Evolutionary conservation across 495 filamentous ascomycete genomes (phyloP).

Genomic region (Neurospora sp.): DNA sequence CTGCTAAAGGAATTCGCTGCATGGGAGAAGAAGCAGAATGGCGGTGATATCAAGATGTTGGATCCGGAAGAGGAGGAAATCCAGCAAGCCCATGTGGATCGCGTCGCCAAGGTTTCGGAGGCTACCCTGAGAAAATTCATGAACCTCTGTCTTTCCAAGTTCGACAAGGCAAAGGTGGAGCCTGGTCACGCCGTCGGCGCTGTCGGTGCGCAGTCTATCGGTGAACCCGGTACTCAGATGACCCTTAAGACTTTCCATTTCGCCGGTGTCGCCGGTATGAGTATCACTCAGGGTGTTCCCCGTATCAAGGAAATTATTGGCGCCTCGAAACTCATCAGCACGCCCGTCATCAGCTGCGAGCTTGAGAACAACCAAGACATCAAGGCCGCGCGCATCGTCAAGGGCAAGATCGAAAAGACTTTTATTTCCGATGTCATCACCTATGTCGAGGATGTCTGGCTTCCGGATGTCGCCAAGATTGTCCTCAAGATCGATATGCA

Average conservation of each 20-base stretch:
- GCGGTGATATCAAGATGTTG: slow-evolving; percentile 3
- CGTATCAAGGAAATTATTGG: slow-evolving; percentile 99
- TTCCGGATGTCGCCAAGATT: slow-evolving; percentile 59
- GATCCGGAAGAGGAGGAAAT: neutral
- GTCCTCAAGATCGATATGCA: slow-evolving; percentile 66
- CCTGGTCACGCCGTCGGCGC: slow-evolving; percentile 96
- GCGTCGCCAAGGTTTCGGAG: slow-evolving; percentile 70
- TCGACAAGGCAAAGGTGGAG: slow-evolving; percentile 79
- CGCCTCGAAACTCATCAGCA: slow-evolving; percentile 84
- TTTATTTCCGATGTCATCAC: slow-evolving; percentile 63
- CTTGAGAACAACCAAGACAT: slow-evolving; percentile 60
- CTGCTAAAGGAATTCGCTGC: slow-evolving; percentile 6
- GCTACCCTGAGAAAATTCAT: slow-evolving; percentile 67
- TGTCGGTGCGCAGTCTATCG: slow-evolving; percentile 94
- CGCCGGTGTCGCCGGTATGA: slow-evolving; percentile 98
- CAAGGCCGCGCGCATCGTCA: slow-evolving; percentile 72
- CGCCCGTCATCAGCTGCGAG: slow-evolving; percentile 81
- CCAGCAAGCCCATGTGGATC: slow-evolving; percentile 40
- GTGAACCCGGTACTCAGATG: slow-evolving; percentile 98
- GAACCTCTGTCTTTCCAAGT: slow-evolving; percentile 73
- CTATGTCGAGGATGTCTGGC: slow-evolving; percentile 75
- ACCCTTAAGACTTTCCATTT: slow-evolving; percentile 99
- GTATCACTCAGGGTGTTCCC: slow-evolving; percentile 95
- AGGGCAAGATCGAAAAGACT: slow-evolving; percentile 85
- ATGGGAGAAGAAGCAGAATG: slow-evolving; percentile 10